A percentile compares a stretch with the other conserved stretches of the same genome.
phyloP scores from a whole-genome alignment of 306 rosid species.

The Cicer bijugum region DNA sequence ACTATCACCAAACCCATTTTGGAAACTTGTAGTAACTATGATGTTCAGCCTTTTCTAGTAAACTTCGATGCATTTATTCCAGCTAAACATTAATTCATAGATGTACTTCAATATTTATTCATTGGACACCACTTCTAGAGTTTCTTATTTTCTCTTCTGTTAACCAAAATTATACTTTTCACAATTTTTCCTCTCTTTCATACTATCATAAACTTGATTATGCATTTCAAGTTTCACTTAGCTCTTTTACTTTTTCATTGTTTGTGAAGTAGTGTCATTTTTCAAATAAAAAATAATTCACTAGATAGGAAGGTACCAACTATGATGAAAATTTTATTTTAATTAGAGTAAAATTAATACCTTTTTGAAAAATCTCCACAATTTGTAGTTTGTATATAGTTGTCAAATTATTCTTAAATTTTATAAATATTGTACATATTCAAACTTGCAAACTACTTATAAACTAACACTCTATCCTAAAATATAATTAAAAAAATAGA shows the following conservation, averaged over 20 bases:
- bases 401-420: no score
- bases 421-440: no score
- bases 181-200: neutral
- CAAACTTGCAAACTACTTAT: no score
- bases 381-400: no score
- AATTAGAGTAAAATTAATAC: no score
- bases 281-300: neutral
- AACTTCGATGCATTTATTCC: constrained; percentile 45
- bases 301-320: no score
- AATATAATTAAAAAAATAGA: no score
- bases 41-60: constrained; percentile 49
- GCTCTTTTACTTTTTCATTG: constrained; percentile 11
- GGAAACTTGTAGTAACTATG: constrained; percentile 43
- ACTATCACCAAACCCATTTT: constrained; percentile 36
- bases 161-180: neutral
- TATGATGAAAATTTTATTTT: no score
- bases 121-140: constrained; percentile 15
- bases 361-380: no score
- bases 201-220: neutral
- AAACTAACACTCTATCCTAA: no score
- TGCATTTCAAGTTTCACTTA: neutral
- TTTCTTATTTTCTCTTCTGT: neutral
- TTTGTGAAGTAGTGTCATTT: neutral
- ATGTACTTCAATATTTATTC: constrained; percentile 9
- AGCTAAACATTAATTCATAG: constrained; percentile 4